A percentile compares a stretch with the other conserved stretches of the same genome.
Evolutionary conservation across 2,329 filamentous ascomycete genomes (phyloP).

Genomic region (Fusarium brevicatenulatum): DNA sequence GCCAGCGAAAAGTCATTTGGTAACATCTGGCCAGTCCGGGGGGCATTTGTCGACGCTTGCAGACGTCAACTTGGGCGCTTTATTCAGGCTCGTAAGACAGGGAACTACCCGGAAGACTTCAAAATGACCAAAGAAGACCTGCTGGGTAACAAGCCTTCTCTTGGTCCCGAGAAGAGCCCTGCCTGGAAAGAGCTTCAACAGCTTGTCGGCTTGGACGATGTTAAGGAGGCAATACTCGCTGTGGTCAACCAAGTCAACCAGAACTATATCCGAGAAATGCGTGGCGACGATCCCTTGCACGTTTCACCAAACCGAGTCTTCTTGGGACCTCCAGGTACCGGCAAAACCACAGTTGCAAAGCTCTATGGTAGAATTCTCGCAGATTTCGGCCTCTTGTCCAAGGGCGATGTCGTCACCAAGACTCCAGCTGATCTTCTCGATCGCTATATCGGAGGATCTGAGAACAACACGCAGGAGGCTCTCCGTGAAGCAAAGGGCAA

Average conservation of each 20-base stretch:
- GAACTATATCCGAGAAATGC: constrained; percentile 73
- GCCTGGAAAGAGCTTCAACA: constrained; percentile 69
- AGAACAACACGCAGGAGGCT: constrained; percentile 76
- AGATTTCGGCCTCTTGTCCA: constrained; percentile 68
- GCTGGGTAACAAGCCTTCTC: constrained; percentile 71
- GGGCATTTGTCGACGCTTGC: constrained; percentile 57
- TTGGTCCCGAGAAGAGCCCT: constrained; percentile 59
- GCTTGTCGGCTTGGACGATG: constrained; percentile 66
- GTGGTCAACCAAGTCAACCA: constrained; percentile 64
- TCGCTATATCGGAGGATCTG: constrained; percentile 69
- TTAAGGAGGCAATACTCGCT: constrained; percentile 62
- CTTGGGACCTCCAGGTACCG: constrained; percentile 75
- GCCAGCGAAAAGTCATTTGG: constrained; percentile 74
- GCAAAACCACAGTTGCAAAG: constrained; percentile 78
- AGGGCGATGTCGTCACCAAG: constrained; percentile 69
- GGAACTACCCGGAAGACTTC: constrained; percentile 42
- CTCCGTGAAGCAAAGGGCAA: constrained; percentile 73
- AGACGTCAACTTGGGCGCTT: constrained; percentile 70
- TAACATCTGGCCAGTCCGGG: constrained; percentile 75
- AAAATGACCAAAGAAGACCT: constrained; percentile 69
- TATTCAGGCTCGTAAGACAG: constrained; percentile 45
- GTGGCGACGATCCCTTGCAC: constrained; percentile 66
- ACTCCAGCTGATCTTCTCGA: constrained; percentile 79
- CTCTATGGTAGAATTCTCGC: constrained; percentile 75
- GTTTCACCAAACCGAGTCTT: constrained; percentile 75